Percentiles rank a stretch among this genome's conserved stretches.
Evolutionary conservation across 768 basidiomycete species (phyloP).

Genomic region (Naematelia aurantialba): DNA sequence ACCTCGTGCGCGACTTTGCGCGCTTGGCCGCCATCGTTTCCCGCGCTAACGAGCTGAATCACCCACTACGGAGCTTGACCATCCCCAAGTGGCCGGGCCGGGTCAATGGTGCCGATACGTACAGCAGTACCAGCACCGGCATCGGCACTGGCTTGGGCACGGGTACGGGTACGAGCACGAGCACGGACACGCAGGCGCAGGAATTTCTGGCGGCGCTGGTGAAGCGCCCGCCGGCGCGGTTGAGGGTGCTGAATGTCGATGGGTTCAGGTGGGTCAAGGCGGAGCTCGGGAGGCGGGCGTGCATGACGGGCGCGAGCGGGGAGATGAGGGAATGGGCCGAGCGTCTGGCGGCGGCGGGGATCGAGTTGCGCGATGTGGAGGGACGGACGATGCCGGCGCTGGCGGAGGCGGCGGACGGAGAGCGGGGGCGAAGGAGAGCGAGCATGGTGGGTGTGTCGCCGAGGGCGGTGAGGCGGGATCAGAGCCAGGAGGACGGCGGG

Average conservation of each 20-base stretch:
- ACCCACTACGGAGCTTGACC: constrained; percentile 29
- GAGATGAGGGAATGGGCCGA: constrained; percentile 36
- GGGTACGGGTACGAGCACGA: no score
- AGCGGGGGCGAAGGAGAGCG: constrained; percentile 4
- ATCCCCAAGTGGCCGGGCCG: constrained; percentile 17
- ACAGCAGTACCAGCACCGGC: not conserved
- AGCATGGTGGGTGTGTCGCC: constrained; percentile 3
- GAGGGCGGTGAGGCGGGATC: constrained; percentile 2
- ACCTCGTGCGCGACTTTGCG: not conserved
- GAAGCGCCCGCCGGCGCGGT: constrained; percentile 7
- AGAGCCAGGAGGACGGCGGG: constrained; percentile 12
- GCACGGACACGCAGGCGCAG: not conserved
- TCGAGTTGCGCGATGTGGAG: constrained; percentile 43
- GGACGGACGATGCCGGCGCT: constrained; percentile 29
- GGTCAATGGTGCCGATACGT: no score
- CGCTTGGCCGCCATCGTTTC: not conserved
- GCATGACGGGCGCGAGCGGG: constrained; percentile 42
- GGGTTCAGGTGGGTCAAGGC: constrained; percentile 38
- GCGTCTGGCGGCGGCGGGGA: constrained; percentile 15
- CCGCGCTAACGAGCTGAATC: constrained; percentile 8
- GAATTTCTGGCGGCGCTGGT: not conserved
- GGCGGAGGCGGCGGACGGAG: constrained; percentile 1
- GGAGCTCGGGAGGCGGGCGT: constrained; percentile 34
- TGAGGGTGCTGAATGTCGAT: constrained; percentile 32
- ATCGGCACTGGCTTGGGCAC: not conserved